Conservation (phyloP, 129 eudicot species). For the Arctium lappa region DNA sequence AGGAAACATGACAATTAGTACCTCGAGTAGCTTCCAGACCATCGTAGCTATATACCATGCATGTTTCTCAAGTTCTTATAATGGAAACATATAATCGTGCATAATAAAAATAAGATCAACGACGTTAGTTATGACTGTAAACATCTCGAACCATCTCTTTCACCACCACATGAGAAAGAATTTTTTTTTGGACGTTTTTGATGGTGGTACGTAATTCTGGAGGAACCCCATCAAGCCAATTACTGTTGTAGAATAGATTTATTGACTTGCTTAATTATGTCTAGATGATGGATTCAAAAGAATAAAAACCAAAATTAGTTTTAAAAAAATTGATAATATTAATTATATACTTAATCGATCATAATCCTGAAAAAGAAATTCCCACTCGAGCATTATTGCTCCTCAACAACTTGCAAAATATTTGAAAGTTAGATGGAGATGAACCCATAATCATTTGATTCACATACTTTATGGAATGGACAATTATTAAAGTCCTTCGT, state of each 20-base stretch:
- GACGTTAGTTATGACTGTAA: background rate
- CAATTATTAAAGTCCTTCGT: background rate
- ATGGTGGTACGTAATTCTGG: background rate
- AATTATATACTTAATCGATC: background rate
- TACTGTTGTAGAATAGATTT: background rate
- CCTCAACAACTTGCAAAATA: slow-evolving; percentile 7
- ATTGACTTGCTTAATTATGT: background rate
- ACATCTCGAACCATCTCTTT: background rate
- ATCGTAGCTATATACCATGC: background rate
- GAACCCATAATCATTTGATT: background rate
- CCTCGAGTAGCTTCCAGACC: background rate
- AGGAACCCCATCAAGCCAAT: background rate
- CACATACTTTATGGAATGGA: background rate
- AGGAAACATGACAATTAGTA: background rate
- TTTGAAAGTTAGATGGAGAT: slow-evolving; percentile 3
- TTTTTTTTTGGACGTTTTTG: background rate
- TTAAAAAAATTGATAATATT: background rate
- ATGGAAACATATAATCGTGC: background rate
- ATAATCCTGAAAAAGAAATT: background rate
- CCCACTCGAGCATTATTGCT: background rate
- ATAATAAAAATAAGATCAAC: background rate
- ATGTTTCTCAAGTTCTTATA: background rate
- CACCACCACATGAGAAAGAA: background rate
- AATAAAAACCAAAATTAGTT: background rate
- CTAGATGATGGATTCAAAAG: background rate